Percentiles rank a stretch among this genome's conserved stretches.
phyloP scores from a whole-genome alignment of 164 flowering plant species.

The Litsea cubeba region DNA sequence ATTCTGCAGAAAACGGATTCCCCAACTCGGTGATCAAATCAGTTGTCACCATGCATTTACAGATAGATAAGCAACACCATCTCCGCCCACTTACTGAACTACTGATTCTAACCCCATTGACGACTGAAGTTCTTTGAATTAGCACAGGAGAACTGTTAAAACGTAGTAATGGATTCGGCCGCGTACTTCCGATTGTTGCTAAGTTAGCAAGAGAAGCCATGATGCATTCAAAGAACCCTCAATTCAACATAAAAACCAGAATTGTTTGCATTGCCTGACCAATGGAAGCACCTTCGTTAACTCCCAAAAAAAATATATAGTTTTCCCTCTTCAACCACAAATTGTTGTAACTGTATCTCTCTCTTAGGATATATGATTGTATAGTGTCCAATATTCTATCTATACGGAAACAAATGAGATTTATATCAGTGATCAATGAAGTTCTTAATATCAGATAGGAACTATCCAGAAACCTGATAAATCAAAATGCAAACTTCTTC shows the following conservation, averaged over 20 bases:
- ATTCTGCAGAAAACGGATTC: slow-evolving; percentile 44
- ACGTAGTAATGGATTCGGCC: slow-evolving; percentile 37
- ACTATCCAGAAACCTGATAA: no score
- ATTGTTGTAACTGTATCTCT: no score
- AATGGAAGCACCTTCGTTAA: no score
- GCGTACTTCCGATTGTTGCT: slow-evolving; percentile 57
- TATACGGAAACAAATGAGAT: no score
- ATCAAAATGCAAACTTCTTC: not conserved
- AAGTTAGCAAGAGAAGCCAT: slow-evolving; percentile 74
- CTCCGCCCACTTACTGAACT: slow-evolving; percentile 28
- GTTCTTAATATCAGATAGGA: not conserved
- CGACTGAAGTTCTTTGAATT: slow-evolving; percentile 16
- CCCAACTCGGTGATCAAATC: slow-evolving; percentile 58
- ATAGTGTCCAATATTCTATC: no score
- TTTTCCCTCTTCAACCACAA: no score
- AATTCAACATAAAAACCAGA: not conserved
- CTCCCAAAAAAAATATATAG: no score
- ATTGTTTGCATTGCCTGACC: not conserved
- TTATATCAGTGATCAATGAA: not conserved
- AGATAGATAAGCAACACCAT: slow-evolving; percentile 24
- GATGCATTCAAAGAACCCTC: not conserved
- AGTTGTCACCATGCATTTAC: slow-evolving; percentile 65
- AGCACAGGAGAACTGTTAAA: slow-evolving; percentile 30
- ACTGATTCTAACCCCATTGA: slow-evolving; percentile 27
- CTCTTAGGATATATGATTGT: no score